phyloP scores from a whole-genome alignment of 2,329 filamentous ascomycete genomes.

The Phaeomoniella chlamydospora region DNA sequence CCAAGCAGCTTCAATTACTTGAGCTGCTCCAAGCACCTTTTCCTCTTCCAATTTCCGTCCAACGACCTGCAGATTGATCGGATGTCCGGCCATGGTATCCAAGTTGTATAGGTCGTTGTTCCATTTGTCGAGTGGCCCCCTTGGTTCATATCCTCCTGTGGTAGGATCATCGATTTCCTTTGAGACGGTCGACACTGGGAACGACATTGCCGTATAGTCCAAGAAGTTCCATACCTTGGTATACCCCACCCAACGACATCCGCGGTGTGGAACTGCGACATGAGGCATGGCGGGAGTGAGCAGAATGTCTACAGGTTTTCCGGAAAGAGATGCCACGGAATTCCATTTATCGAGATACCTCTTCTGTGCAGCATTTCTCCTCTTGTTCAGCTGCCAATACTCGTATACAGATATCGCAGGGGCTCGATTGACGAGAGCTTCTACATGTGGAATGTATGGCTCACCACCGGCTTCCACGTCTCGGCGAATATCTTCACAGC shows the following conservation, averaged over 20 bases:
- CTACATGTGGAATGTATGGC: slow-evolving; percentile 43
- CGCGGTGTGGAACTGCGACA: slow-evolving; percentile 10
- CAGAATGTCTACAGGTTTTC: slow-evolving; percentile 37
- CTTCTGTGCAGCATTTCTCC: slow-evolving; percentile 38
- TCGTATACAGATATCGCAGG: slow-evolving; percentile 45
- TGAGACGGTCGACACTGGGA: slow-evolving; percentile 17
- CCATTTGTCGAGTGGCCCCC: slow-evolving; percentile 27
- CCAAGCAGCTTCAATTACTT: slow-evolving; percentile 17
- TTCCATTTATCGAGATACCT: slow-evolving; percentile 47
- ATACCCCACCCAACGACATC: slow-evolving; percentile 31
- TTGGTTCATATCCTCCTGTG: slow-evolving; percentile 2
- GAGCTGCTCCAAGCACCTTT: slow-evolving; percentile 32
- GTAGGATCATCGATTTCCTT: slow-evolving; percentile 3
- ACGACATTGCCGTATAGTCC: slow-evolving; percentile 43
- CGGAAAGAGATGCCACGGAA: slow-evolving; percentile 26
- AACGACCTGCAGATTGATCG: slow-evolving; percentile 39
- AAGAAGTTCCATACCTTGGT: slow-evolving; percentile 49
- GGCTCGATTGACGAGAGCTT: slow-evolving; percentile 38
- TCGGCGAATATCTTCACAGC: slow-evolving; percentile 45
- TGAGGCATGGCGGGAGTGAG: slow-evolving; percentile 49
- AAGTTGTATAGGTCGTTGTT: slow-evolving; percentile 34
- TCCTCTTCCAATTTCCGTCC: slow-evolving; percentile 40
- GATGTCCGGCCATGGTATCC: slow-evolving; percentile 26
- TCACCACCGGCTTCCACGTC: slow-evolving; percentile 42
- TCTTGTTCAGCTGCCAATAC: slow-evolving; percentile 53